These are phyloP conservation scores for Colletotrichum acutatum DNA, from an alignment of 2,329 filamentous ascomycete genomes.

Conservation along the genomic window DNA sequence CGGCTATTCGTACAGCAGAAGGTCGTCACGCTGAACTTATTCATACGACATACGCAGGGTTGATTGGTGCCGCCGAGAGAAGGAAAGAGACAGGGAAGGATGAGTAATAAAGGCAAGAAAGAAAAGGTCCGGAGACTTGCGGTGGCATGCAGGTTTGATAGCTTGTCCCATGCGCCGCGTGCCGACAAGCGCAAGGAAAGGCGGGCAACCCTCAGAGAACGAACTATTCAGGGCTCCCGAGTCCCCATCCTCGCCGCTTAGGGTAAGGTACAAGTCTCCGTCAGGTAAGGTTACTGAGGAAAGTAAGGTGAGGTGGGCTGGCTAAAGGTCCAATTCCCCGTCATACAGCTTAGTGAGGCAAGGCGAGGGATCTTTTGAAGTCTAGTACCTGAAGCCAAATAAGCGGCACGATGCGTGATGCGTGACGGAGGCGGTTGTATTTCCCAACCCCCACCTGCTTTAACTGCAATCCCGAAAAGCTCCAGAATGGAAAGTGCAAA, in stretches of 20 bases:
- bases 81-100: neutral
- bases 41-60: neutral
- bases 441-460: conserved; percentile 24
- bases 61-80: neutral
- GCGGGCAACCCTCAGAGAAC: neutral
- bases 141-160: conserved; percentile 28
- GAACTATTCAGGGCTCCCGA: conserved; percentile 3
- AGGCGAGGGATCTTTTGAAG: neutral
- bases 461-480: conserved; percentile 1
- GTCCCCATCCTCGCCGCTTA: conserved; percentile 2
- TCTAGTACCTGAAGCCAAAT: neutral
- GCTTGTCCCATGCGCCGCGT: conserved; percentile 18
- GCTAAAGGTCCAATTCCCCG: neutral
- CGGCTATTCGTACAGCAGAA: neutral
- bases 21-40: no score
- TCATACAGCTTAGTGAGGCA: neutral
- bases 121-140: neutral
- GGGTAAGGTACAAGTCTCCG: neutral
- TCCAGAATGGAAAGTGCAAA: neutral
- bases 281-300: neutral
- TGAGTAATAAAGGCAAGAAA: neutral
- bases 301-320: neutral
- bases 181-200: neutral
- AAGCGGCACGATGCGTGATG: neutral
- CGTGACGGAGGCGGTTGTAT: neutral